Evolutionary conservation across 805 yeast genomes (phyloP).

Genomic region (Myxozyma vanderwaltii): DNA sequence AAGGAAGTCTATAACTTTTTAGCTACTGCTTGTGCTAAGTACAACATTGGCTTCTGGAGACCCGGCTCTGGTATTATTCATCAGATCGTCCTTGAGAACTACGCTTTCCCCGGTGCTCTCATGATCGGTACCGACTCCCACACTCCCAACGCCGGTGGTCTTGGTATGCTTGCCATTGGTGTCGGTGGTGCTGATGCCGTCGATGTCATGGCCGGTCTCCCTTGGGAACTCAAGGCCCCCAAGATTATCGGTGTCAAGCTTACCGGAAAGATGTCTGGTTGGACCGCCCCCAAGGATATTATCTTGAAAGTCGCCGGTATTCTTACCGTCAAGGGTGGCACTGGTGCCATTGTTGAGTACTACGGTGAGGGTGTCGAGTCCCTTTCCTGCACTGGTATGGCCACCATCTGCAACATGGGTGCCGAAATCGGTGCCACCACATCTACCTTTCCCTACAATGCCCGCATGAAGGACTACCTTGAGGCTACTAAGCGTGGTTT

Average conservation of each 20-base stretch:
- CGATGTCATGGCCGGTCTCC: conserved; percentile 93
- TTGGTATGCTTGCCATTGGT: conserved; percentile 98
- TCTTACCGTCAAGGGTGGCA: conserved; percentile 96
- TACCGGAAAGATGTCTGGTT: conserved; percentile 84
- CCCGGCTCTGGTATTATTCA: conserved; percentile 99
- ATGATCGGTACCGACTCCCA: conserved; percentile 98
- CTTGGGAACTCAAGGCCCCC: conserved; percentile 99
- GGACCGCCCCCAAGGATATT: conserved; percentile 98
- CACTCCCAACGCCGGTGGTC: conserved; percentile 98
- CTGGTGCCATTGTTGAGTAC: conserved; percentile 94
- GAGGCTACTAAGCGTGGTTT: conserved; percentile 80
- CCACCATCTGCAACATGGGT: conserved; percentile 99
- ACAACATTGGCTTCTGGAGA: conserved; percentile 98
- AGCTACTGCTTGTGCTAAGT: conserved; percentile 88
- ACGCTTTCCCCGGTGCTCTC: conserved; percentile 94
- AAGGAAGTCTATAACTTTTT: conserved; percentile 95
- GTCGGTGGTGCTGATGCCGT: conserved; percentile 99
- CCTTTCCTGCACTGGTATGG: conserved; percentile 98
- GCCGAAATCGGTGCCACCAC: conserved; percentile 99
- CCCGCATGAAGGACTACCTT: conserved; percentile 75
- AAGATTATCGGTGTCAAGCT: conserved; percentile 90
- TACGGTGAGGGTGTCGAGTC: conserved; percentile 91
- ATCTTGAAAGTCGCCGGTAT: conserved; percentile 90
- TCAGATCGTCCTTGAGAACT: conserved; percentile 95
- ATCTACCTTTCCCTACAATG: conserved; percentile 92